Evolutionary conservation across 352 stramenopile genomes (phyloP).

Genomic region (Plasmopara halstedii): DNA sequence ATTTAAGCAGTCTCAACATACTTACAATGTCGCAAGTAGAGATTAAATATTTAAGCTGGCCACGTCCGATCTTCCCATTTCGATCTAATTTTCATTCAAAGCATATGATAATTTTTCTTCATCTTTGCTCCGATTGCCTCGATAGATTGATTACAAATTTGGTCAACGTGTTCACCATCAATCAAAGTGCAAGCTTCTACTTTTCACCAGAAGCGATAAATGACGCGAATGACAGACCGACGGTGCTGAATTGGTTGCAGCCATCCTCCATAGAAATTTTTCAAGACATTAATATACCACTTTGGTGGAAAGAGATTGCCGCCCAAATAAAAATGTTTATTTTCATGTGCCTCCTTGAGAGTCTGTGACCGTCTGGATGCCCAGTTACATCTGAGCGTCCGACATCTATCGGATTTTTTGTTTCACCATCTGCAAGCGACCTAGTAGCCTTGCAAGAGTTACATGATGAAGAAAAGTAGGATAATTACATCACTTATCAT

Average conservation of each 20-base stretch:
- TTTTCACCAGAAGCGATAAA: slow-evolving; percentile 17
- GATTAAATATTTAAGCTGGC: slow-evolving; percentile 16
- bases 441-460: background rate
- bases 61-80: slow-evolving; percentile 13
- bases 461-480: background rate
- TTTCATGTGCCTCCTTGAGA: slow-evolving; percentile 15
- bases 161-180: slow-evolving; percentile 23
- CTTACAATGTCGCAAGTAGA: background rate
- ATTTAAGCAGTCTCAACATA: background rate
- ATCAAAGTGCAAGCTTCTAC: slow-evolving; percentile 13
- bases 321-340: slow-evolving; percentile 20
- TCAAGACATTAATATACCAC: slow-evolving; percentile 21
- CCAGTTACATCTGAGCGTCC: slow-evolving; percentile 14
- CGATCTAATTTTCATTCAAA: slow-evolving; percentile 19
- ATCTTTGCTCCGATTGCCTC: slow-evolving; percentile 19
- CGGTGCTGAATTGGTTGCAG: slow-evolving; percentile 9
- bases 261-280: slow-evolving; percentile 23
- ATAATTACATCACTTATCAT: background rate
- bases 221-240: slow-evolving; percentile 14
- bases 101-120: slow-evolving; percentile 18
- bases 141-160: slow-evolving; percentile 21
- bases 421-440: slow-evolving; percentile 10
- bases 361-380: slow-evolving; percentile 14
- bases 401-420: slow-evolving; percentile 16
- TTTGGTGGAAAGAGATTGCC: slow-evolving; percentile 22